Evolutionary conservation across 305 asterid species (phyloP), one percentile per base, ranked within the genome.

Genomic region (Fraxinus xanthoxyloides): DNA sequence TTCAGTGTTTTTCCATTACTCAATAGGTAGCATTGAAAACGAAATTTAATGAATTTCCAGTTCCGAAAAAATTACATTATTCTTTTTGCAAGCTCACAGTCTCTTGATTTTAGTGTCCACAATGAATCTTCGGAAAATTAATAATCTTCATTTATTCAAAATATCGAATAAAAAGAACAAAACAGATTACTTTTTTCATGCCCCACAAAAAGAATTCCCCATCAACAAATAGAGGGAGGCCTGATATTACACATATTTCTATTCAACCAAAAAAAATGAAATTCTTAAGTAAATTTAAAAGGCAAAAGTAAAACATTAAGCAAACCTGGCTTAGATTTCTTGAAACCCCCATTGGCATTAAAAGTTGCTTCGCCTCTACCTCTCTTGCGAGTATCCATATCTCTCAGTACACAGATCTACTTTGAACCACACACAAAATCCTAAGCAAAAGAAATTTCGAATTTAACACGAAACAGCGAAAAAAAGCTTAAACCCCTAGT

Each of bases 301-400:
- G n/a, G 35, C 7, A 30, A 76, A 77, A 75, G 30, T 79, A 78
- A 5, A 12, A 26, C 19, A 21, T 8, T 21, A 17, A 72, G 36
- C 26, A 79, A 78, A 93, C 98, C 98, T 92, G 91, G 79, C 86
- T 85, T 94, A 61, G 86, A 35, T 86, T 89, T 94, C 93, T 94
- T 94, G 81, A 89, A 81, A 31, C 88, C 94, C 31, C 97, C 98
- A 86, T 94, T 94, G 24, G 89, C 89, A 81, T 81, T 90, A 23
- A 79, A 7, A 13, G 87, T 81, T 73, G 89, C 88, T 48, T 90
- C 97, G 40, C 82, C 82, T 84, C 95, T 84, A 86, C 84, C 90
- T 86, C 98, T 89, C 87, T 91, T 94, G 77, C 94, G 95, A 65
- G 86, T 67, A 82, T 92, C 95, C 98, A 94, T 94, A 59, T 82